Base-by-base conservation (phyloP, 2,329 filamentous ascomycete genomes). In the Penicillium sp. region DNA sequence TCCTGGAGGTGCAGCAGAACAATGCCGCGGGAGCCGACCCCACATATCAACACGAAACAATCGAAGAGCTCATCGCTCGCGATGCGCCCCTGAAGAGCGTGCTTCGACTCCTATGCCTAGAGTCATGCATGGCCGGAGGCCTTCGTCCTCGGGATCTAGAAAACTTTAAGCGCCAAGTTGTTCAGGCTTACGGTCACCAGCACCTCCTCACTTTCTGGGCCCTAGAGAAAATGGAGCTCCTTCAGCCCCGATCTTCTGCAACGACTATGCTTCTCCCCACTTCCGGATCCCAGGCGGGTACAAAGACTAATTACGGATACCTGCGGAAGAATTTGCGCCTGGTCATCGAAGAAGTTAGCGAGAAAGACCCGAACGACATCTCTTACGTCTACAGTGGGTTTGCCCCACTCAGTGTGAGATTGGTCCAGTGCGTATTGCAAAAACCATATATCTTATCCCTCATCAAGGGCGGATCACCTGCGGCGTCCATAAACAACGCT, bases 331-430 rank as follows among this genome's bases (percentile, higher is more conserved):
- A 88, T 57, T 83, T 99, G 14, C 86, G 89, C 27, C 83, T 99
- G 15, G 96, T 97, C 69, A 89, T 97, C 53, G 94, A 99, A 70
- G 94, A 97, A 71, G 93, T 99, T 37, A 92, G 96, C 69, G 94
- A 99, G 73, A 87, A 94, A 56, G 89, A 95, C 45, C 94, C 94
- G 2, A 90, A 94, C 67, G 94, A 99, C 66, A 88, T 97, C 58
- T 89, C 92, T n/a, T 99, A 99, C 68, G 92, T 97, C 11, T 99
- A 97, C 75, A 96, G 90, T 61, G 95, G 94, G 50, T 99, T 97
- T 70, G 94, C 95, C 4, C 95, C 94, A 0, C 82, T 99, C 12
- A 96, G 90, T 43, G 85, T 97, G 51, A 87, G 94, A 15, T 83
- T 99, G 4, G 88, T 99, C 6, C 95, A 99, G 73, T 94, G 90